Percentiles rank a stretch among this genome's conserved stretches.
Conservation (phyloP, 169 alveolate genomes). For the Babesia ovis region DNA sequence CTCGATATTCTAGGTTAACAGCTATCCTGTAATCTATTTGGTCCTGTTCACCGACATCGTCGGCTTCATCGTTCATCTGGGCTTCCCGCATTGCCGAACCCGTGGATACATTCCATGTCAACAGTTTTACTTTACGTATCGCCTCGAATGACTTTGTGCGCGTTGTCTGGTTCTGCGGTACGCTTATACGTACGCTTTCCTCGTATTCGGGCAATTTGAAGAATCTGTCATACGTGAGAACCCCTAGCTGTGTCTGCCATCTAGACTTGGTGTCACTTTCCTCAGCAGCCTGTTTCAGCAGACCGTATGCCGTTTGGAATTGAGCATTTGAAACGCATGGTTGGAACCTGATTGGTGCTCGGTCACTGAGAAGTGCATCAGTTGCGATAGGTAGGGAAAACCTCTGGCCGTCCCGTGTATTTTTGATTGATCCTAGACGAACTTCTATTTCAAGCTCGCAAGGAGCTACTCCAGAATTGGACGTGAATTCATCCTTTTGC, state of each 20-base stretch:
- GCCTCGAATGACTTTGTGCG: conserved; percentile 35
- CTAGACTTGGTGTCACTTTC: conserved; percentile 1
- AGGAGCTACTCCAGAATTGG: conserved; percentile 12
- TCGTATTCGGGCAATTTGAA: conserved; percentile 64
- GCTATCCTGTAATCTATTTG: conserved; percentile 66
- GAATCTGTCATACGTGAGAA: conserved; percentile 46
- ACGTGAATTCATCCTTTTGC: conserved; percentile 32
- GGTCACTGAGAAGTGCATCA: conserved; percentile 50
- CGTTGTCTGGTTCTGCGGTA: conserved; percentile 20
- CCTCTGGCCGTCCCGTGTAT: conserved; percentile 47
- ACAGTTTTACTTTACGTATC: conserved; percentile 61
- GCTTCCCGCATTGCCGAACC: conserved; percentile 11
- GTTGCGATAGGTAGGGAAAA: conserved; percentile 53
- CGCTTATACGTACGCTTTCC: conserved; percentile 53
- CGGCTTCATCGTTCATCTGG: conserved; percentile 18
- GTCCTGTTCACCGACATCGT: conserved; percentile 9
- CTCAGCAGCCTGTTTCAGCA: conserved; percentile 39
- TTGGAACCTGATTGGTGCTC: conserved; percentile 55
- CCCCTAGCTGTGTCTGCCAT: conserved; percentile 33
- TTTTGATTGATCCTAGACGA: conserved; percentile 53
- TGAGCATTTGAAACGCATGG: conserved; percentile 53
- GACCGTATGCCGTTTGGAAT: conserved; percentile 21
- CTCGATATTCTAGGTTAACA: conserved; percentile 63
- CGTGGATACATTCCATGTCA: conserved; percentile 61
- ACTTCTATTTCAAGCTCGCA: conserved; percentile 67